Evolutionary conservation across 257 asterid genomes (phyloP).

Genomic region (Solanum appendiculatum): DNA sequence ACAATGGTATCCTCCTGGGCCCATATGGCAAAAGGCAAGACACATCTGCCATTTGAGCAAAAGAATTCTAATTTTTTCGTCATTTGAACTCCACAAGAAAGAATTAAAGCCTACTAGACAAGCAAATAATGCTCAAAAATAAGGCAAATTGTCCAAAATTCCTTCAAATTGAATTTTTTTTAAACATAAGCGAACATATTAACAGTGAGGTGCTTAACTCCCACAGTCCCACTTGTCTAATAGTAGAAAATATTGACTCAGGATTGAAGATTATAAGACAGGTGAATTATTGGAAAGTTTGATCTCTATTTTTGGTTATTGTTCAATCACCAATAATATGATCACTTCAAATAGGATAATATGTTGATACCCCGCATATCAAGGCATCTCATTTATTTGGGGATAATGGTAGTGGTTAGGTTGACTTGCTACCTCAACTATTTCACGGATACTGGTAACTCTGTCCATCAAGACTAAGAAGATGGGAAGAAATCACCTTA

Average conservation of each 20-base stretch:
- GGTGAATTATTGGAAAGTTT: background rate
- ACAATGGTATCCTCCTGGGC: background rate
- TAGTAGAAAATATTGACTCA: background rate
- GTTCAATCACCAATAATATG: background rate
- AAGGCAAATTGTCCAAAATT: background rate
- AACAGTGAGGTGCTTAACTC: background rate
- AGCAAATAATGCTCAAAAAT: background rate
- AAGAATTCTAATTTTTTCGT: background rate
- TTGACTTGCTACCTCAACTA: background rate
- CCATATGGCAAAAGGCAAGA: background rate
- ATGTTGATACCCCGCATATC: background rate
- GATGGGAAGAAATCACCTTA: background rate
- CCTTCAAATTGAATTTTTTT: background rate
- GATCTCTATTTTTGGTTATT: background rate
- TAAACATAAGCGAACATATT: background rate
- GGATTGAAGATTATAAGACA: background rate
- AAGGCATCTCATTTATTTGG: background rate
- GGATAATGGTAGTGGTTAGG: background rate
- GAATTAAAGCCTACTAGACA: background rate
- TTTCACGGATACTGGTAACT: background rate
- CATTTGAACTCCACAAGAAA: background rate
- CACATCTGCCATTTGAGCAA: background rate
- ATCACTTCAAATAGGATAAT: background rate
- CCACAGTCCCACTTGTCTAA: background rate
- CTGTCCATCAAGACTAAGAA: background rate